Conservation (phyloP, 495 filamentous ascomycete species). For the Aspergillus bridgeri region DNA sequence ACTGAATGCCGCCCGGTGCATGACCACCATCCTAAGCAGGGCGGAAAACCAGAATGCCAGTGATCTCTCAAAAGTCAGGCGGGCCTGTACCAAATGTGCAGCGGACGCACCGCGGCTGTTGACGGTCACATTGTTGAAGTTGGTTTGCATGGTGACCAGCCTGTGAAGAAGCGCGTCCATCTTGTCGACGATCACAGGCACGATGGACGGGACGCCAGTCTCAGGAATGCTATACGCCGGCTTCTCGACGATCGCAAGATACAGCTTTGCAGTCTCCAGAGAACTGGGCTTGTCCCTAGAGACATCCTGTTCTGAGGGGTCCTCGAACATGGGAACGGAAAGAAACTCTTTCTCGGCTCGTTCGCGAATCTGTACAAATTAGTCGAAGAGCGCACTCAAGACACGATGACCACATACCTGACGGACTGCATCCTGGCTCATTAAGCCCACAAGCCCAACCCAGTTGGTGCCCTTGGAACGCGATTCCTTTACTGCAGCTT, state of each 20-base stretch:
- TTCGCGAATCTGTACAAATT: conserved; percentile 47
- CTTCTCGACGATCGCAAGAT: conserved; percentile 43
- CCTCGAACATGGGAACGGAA: conserved; percentile 35
- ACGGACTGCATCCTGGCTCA: conserved; percentile 41
- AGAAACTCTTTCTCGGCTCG: conserved; percentile 43
- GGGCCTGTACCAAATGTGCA: conserved; percentile 12
- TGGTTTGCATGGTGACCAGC: conserved; percentile 34
- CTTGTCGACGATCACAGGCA: conserved; percentile 40
- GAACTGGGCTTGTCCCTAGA: conserved; percentile 13
- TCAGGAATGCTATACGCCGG: conserved; percentile 39
- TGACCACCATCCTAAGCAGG: conserved; percentile 38
- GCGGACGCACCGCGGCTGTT: conserved; percentile 12
- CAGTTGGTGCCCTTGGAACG: conserved; percentile 35
- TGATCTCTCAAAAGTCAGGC: conserved; percentile 32
- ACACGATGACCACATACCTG: no score
- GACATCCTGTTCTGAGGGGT: conserved; percentile 14
- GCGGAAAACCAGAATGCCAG: conserved; percentile 46
- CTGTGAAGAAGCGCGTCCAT: conserved; percentile 44
- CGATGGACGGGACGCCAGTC: conserved; percentile 29
- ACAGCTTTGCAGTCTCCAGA: conserved; percentile 37
- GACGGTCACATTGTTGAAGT: conserved; percentile 16
- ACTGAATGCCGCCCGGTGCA: conserved; percentile 43
- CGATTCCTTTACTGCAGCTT: conserved; percentile 36
- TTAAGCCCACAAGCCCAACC: conserved; percentile 42
- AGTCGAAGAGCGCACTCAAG: no score